A percentile compares a stretch with the other conserved stretches of the same genome.
These are phyloP conservation scores for Aspergillus quadrilineatus DNA, from an alignment of 2,329 filamentous ascomycete species.

Conservation along the genomic window DNA sequence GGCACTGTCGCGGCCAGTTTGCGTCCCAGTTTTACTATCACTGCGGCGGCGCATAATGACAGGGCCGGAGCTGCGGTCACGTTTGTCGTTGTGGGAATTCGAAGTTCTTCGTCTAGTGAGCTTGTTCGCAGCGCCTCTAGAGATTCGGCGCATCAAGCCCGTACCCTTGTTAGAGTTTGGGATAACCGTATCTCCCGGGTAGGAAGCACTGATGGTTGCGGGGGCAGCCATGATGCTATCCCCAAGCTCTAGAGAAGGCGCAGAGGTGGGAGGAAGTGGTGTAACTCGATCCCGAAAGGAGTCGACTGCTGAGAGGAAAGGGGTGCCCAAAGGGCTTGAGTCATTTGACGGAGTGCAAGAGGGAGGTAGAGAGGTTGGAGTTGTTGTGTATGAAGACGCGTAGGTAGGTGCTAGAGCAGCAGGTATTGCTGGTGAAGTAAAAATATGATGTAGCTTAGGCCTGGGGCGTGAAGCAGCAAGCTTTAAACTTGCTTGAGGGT, in stretches of 20 bases:
- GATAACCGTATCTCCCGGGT: slow-evolving; percentile 60
- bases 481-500: slow-evolving; percentile 38
- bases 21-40: slow-evolving; percentile 76
- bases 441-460: slow-evolving; percentile 37
- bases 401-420: slow-evolving; percentile 31
- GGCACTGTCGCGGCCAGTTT: slow-evolving; percentile 50
- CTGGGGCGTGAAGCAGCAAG: slow-evolving; percentile 33
- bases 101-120: slow-evolving; percentile 72
- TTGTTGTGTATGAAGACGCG: slow-evolving; percentile 31
- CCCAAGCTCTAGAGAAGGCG: slow-evolving; percentile 66
- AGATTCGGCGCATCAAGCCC: slow-evolving; percentile 77
- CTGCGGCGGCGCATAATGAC: slow-evolving; percentile 83
- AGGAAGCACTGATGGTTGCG: slow-evolving; percentile 45
- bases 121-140: slow-evolving; percentile 72
- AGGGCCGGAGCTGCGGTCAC: slow-evolving; percentile 86
- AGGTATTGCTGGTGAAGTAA: slow-evolving; percentile 25
- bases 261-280: slow-evolving; percentile 34
- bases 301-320: slow-evolving; percentile 36
- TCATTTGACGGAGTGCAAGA: slow-evolving; percentile 30
- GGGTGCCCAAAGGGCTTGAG: slow-evolving; percentile 38
- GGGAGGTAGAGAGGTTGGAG: slow-evolving; percentile 30
- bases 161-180: slow-evolving; percentile 56
- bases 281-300: slow-evolving; percentile 31
- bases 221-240: slow-evolving; percentile 62
- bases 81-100: slow-evolving; percentile 71